Base-by-base conservation (phyloP, 2,329 filamentous ascomycete species). In the Fusarium chlamydosporum region DNA sequence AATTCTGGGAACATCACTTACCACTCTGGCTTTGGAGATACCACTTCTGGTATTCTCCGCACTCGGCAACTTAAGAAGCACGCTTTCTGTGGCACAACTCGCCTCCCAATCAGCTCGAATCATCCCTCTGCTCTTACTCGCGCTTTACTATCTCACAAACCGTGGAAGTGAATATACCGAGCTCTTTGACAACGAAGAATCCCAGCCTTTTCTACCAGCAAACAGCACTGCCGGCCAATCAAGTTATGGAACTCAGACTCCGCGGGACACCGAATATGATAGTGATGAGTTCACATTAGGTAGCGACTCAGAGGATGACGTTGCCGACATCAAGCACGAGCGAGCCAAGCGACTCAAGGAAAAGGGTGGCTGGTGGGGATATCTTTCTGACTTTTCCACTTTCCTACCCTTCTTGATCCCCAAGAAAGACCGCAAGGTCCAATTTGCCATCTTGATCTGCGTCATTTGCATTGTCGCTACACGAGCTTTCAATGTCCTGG, bases 391-490 rank as follows among this genome's bases (percentile, higher is more conserved):
- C 20, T 78, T 78, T 23, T 63, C 67, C 16, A 69, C 78, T 20
- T 78, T 79, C 12, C 16, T 76, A 0, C 78, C 78, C 0, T 74
- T 74, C 42, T 50, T 80, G 33, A 65, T 78, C 5, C 77, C 78
- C 1, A 70, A 65, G 9, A 74, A 74, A 7, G 73, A 80, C 11
- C 66, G 64, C 9, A 75, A 75, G 56, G 73, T 80, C 1, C 78
- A 80, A 27, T 33, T 71, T 1, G 75, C 68, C 11, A 57, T 80
- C 20, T 4, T 73, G 2, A 7, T 77, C 6, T 74, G 70, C 10
- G 29, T 78, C 0, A 0, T 76, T 1, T 72, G 67, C 20, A 57
- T 80, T 8, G 43, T 67, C 0, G 67, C 57, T 10, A 65, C 68
- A 3, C 68, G 78, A 38, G 72, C 65, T 2, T 55, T 79, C 20